Evolutionary conservation across 495 filamentous ascomycete genomes (phyloP).

Genomic region (Penicillium steckii): DNA sequence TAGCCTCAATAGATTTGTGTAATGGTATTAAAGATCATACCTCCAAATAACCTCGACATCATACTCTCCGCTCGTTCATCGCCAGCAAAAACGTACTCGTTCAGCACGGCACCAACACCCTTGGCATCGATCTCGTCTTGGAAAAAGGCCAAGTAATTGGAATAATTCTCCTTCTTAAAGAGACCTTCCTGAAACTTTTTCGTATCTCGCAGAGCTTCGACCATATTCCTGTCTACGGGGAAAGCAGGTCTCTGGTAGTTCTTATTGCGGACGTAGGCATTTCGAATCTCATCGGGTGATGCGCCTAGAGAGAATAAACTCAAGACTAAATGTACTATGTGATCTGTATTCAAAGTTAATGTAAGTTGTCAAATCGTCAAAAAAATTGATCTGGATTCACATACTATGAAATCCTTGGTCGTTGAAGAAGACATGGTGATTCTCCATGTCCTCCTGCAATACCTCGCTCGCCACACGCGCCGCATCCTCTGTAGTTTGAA

Average conservation of each 20-base stretch:
- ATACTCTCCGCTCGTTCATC: conserved; percentile 61
- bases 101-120: conserved; percentile 57
- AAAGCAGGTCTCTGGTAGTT: conserved; percentile 57
- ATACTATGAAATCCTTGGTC: conserved; percentile 64
- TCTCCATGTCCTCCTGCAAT: conserved; percentile 71
- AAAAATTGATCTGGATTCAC: conserved; percentile 6
- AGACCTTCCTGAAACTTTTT: conserved; percentile 51
- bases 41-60: conserved; percentile 55
- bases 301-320: conserved; percentile 77
- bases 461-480: conserved; percentile 62
- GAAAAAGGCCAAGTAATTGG: conserved; percentile 71
- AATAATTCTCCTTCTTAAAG: conserved; percentile 55
- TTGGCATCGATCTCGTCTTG: conserved; percentile 63
- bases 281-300: conserved; percentile 50
- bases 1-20: neutral
- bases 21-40: conserved; percentile 38
- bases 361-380: neutral
- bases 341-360: conserved; percentile 31
- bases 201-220: conserved; percentile 53
- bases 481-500: conserved; percentile 52
- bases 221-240: conserved; percentile 37
- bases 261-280: conserved; percentile 57
- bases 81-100: conserved; percentile 63
- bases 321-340: conserved; percentile 74
- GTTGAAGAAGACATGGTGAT: conserved; percentile 80